These are phyloP conservation scores for Themeda triandra DNA, from an alignment of 176 grass and related monocot genomes.

Conservation along the genomic window DNA sequence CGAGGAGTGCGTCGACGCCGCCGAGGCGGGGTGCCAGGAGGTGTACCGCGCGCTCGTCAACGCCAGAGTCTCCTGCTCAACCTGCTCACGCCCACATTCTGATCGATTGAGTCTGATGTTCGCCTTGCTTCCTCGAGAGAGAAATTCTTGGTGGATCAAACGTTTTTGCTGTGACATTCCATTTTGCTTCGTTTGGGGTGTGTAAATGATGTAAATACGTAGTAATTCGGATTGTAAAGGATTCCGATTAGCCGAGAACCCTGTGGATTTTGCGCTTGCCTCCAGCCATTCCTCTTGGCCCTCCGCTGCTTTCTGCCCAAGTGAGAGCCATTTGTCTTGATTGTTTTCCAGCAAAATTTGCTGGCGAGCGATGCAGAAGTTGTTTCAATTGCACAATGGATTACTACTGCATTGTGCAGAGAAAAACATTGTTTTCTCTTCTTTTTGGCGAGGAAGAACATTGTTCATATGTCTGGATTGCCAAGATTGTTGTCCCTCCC, in stretches of 20 bases:
- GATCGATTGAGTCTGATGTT: background rate
- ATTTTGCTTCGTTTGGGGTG: conserved; percentile 30
- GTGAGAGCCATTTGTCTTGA: too few species aligned
- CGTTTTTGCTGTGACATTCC: conserved; percentile 24
- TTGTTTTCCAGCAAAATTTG: background rate
- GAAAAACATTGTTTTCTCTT: background rate
- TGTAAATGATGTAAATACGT: conserved; percentile 50
- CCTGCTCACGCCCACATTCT: conserved; percentile 63
- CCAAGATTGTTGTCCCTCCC: background rate
- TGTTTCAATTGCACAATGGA: background rate
- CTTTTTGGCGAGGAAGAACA: too few species aligned
- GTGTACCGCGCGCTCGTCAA: conserved; percentile 66
- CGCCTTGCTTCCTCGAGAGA: too few species aligned
- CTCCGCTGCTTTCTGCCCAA: too few species aligned
- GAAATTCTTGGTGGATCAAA: background rate
- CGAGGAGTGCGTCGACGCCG: conserved; percentile 52
- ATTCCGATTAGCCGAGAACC: background rate
- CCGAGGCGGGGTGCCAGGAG: conserved; percentile 49
- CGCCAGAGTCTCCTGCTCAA: conserved; percentile 73
- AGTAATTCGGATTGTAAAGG: conserved; percentile 14
- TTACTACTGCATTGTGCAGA: background rate
- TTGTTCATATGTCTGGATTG: background rate
- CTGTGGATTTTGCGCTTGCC: background rate
- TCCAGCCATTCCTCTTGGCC: too few species aligned
- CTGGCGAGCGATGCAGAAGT: background rate